Conservation (phyloP, 2,329 filamentous ascomycete genomes). For the Trichophyton equinum region DNA sequence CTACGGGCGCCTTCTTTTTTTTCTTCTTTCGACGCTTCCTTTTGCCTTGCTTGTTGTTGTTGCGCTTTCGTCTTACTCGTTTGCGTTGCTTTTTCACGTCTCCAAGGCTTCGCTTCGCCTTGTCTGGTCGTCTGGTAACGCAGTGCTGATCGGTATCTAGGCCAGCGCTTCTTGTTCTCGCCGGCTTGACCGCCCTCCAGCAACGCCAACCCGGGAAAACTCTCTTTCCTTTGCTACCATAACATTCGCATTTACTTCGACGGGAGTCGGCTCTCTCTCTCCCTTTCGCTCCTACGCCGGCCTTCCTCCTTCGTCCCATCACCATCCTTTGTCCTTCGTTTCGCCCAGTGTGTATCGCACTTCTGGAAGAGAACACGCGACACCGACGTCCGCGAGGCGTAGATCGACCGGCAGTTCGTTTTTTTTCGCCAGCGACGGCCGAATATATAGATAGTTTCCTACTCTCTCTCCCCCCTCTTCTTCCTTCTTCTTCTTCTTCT, state of each 20-base stretch:
- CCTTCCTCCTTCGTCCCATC: not conserved
- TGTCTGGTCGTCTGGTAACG: not conserved
- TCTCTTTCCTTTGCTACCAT: not conserved
- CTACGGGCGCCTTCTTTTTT: not conserved
- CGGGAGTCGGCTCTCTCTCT: not conserved
- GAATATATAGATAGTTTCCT: not conserved
- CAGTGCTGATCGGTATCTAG: constrained; percentile 6
- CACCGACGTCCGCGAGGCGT: not conserved
- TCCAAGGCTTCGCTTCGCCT: constrained; percentile 1
- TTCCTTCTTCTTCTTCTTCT: too few relatives aligned
- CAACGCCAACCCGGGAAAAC: not conserved
- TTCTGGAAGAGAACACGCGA: not conserved
- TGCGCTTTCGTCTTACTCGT: not conserved
- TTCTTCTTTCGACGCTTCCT: not conserved
- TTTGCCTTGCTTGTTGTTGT: constrained; percentile 2
- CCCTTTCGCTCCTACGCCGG: not conserved
- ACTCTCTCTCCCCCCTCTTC: not conserved
- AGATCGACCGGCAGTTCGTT: not conserved
- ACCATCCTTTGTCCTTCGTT: not conserved
- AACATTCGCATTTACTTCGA: not conserved
- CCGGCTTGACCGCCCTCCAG: not conserved
- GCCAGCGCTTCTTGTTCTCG: not conserved
- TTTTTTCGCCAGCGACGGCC: not conserved
- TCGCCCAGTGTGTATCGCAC: not conserved
- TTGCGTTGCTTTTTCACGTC: not conserved